These are phyloP conservation scores for Hibiscus tridactylites DNA, from an alignment of 345 rosid species.

Conservation along the genomic window DNA sequence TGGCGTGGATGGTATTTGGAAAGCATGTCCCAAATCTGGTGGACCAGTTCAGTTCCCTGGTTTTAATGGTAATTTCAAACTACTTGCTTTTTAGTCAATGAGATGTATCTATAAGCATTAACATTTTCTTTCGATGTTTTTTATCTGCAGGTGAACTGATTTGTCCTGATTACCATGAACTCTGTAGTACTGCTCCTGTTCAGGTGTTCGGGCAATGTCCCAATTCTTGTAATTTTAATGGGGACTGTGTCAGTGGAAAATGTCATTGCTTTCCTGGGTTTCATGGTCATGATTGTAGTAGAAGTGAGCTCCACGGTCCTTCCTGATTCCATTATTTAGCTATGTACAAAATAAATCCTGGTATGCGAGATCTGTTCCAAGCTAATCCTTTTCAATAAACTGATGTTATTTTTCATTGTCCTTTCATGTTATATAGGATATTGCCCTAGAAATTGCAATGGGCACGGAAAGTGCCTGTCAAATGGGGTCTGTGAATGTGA, in stretches of 20 bases:
- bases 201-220: constrained; percentile 72
- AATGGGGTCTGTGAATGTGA: constrained; percentile 70
- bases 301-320: constrained; percentile 47
- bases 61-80: constrained; percentile 58
- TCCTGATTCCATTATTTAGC: neutral
- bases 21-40: constrained; percentile 76
- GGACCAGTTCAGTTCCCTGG: constrained; percentile 88
- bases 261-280: constrained; percentile 87
- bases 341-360: neutral
- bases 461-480: constrained; percentile 70
- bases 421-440: constrained; percentile 35
- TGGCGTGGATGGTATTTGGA: constrained; percentile 98
- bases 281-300: constrained; percentile 79
- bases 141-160: constrained; percentile 64
- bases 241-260: constrained; percentile 83
- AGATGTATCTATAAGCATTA: neutral
- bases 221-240: constrained; percentile 72
- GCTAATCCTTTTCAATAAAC: neutral
- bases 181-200: constrained; percentile 47
- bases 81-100: neutral
- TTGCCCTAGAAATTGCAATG: constrained; percentile 78
- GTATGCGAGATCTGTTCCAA: neutral
- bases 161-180: constrained; percentile 91
- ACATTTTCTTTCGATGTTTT: constrained; percentile 13
- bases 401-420: neutral